A percentile compares a stretch with the other conserved stretches of the same genome.
These are phyloP conservation scores for Chytriomyces sp. DNA, from an alignment of 192 early-diverging fungal species.

Conservation along the genomic window DNA sequence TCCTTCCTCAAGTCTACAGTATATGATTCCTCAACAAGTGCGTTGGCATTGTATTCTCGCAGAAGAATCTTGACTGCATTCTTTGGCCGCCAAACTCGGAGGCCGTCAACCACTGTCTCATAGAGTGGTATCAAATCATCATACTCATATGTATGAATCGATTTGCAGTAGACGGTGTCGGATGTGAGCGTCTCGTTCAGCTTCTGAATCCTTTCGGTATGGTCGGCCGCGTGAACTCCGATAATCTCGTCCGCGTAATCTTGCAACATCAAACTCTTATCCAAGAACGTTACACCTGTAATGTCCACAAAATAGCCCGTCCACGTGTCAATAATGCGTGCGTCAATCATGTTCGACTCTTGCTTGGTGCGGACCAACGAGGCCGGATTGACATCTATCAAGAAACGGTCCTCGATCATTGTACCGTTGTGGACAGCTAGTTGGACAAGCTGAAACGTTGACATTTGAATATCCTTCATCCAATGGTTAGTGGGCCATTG, in stretches of 20 bases:
- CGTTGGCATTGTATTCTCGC: constrained; percentile 23
- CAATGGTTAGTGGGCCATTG: background rate
- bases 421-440: constrained; percentile 13
- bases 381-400: constrained; percentile 41
- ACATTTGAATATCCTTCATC: constrained; percentile 31
- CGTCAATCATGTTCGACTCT: constrained; percentile 38
- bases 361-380: constrained; percentile 12
- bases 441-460: background rate
- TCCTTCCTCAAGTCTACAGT: background rate
- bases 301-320: constrained; percentile 42
- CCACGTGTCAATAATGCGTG: constrained; percentile 40
- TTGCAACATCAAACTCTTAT: background rate
- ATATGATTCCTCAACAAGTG: background rate
- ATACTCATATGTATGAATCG: constrained; percentile 26
- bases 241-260: background rate
- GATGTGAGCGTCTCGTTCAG: too few species aligned
- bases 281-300: constrained; percentile 37
- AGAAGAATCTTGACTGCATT: constrained; percentile 4
- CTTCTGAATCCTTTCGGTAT: too few species aligned
- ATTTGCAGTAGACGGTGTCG: constrained; percentile 30
- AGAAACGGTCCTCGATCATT: constrained; percentile 32
- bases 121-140: constrained; percentile 23
- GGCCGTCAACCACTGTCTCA: constrained; percentile 29
- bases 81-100: constrained; percentile 36
- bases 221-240: too few species aligned